A percentile compares a stretch with the other conserved stretches of the same genome.
Evolutionary conservation across 345 rosid species (phyloP).

Genomic region (Linum tenue): DNA sequence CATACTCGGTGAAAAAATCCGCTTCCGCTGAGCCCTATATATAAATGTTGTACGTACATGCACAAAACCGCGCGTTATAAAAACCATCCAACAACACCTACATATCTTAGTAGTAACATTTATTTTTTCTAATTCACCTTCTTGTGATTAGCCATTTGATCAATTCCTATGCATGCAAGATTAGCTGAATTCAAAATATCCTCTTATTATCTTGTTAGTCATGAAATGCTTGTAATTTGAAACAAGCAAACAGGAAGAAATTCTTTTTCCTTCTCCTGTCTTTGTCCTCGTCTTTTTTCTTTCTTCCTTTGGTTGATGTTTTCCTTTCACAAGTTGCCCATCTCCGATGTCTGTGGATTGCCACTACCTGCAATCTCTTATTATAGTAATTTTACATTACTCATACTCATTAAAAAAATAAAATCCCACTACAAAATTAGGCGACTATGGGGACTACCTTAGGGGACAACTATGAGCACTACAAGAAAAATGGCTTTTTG

Average conservation of each 20-base stretch:
- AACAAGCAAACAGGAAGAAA: background rate
- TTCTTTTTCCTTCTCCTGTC: too few species aligned
- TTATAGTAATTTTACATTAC: too few species aligned
- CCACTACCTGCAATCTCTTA: background rate
- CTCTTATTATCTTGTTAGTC: background rate
- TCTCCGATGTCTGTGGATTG: background rate
- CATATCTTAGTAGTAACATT: background rate
- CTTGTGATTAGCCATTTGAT: background rate
- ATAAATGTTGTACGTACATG: too few species aligned
- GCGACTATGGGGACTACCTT: too few species aligned
- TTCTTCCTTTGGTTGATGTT: background rate
- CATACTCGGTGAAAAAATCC: conserved; percentile 90
- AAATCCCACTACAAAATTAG: too few species aligned
- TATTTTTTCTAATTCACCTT: background rate
- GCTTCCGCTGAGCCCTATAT: conserved; percentile 56
- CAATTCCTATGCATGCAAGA: background rate
- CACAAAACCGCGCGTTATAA: too few species aligned
- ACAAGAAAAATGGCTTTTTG: too few species aligned
- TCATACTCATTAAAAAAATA: too few species aligned
- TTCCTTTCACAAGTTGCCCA: background rate
- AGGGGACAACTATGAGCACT: too few species aligned
- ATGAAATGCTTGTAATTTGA: background rate
- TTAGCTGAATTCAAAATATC: too few species aligned
- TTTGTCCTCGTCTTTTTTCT: too few species aligned
- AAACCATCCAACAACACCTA: background rate